A percentile compares a stretch with the other conserved stretches of the same genome.
Evolutionary conservation across 805 yeast species (phyloP).

Genomic region (Lipomyces kockii): DNA sequence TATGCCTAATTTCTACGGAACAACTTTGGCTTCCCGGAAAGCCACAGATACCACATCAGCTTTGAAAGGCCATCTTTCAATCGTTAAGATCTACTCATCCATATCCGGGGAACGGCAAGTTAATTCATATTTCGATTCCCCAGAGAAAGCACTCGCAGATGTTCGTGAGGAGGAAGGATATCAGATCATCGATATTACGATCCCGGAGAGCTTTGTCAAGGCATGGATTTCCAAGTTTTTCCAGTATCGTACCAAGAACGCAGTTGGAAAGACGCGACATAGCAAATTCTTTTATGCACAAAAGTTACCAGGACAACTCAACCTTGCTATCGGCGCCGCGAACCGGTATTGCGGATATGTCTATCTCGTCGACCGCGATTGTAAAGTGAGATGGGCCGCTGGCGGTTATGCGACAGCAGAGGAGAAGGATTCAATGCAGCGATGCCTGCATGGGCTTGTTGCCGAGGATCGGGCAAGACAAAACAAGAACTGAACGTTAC

Average conservation of each 20-base stretch:
- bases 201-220: slow-evolving; percentile 76
- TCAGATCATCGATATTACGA: slow-evolving; percentile 75
- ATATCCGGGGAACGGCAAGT: slow-evolving; percentile 72
- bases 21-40: slow-evolving; percentile 50
- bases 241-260: slow-evolving; percentile 51
- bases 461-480: slow-evolving; percentile 24
- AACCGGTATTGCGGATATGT: slow-evolving; percentile 84
- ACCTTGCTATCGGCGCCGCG: slow-evolving; percentile 56
- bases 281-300: slow-evolving; percentile 55
- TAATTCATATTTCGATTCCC: slow-evolving; percentile 59
- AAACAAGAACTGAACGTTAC: neutral
- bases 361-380: slow-evolving; percentile 72
- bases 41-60: slow-evolving; percentile 47
- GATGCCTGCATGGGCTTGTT: slow-evolving; percentile 27
- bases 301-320: slow-evolving; percentile 24
- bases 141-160: slow-evolving; percentile 48
- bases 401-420: slow-evolving; percentile 77
- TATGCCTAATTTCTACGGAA: slow-evolving; percentile 79
- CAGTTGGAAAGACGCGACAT: slow-evolving; percentile 56
- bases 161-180: slow-evolving; percentile 51
- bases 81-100: slow-evolving; percentile 69
- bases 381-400: slow-evolving; percentile 87
- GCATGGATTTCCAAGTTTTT: slow-evolving; percentile 64
- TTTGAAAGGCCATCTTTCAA: slow-evolving; percentile 58
- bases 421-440: slow-evolving; percentile 53